These are phyloP conservation scores for Rhizodiscina lignyota DNA, from an alignment of 495 filamentous ascomycete genomes.

Conservation along the genomic window DNA sequence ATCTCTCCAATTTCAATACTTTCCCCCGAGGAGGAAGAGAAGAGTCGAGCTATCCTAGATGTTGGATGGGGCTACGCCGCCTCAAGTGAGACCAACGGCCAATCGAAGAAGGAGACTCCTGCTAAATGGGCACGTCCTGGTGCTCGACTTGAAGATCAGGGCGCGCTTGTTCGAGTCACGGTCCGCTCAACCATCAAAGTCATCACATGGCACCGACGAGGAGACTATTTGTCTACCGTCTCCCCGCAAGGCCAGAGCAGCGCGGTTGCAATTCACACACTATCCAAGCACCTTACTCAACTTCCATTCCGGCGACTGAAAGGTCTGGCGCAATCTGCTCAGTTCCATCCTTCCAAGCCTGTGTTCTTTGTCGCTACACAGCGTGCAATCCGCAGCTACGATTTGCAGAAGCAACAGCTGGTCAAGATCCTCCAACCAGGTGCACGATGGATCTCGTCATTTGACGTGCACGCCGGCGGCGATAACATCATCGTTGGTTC, in stretches of 20 bases:
- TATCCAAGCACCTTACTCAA: slow-evolving; percentile 88
- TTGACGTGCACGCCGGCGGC: slow-evolving; percentile 83
- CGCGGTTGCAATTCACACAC: slow-evolving; percentile 89
- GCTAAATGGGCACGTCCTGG: slow-evolving; percentile 73
- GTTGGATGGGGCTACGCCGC: slow-evolving; percentile 83
- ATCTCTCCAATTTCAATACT: slow-evolving; percentile 45
- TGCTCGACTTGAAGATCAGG: slow-evolving; percentile 51
- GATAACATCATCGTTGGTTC: slow-evolving; percentile 88
- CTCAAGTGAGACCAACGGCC: slow-evolving; percentile 29
- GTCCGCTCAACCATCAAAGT: slow-evolving; percentile 74
- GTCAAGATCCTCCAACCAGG: slow-evolving; percentile 85
- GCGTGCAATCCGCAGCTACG: slow-evolving; percentile 78
- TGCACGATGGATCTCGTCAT: slow-evolving; percentile 83
- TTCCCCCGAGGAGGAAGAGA: slow-evolving; percentile 53
- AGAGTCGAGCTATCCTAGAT: slow-evolving; percentile 60
- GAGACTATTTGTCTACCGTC: slow-evolving; percentile 88
- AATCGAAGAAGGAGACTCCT: slow-evolving; percentile 51
- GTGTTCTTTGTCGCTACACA: slow-evolving; percentile 94
- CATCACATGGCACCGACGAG: slow-evolving; percentile 86
- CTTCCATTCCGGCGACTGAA: slow-evolving; percentile 76
- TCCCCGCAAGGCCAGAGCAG: slow-evolving; percentile 59
- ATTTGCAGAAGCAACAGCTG: slow-evolving; percentile 73
- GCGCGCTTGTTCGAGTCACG: slow-evolving; percentile 59
- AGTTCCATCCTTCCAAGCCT: slow-evolving; percentile 86
- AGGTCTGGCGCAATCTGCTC: slow-evolving; percentile 73